These are phyloP conservation scores for Phoenix roebelenii DNA, from an alignment of 176 grass and related monocot genomes.

Conservation along the genomic window DNA sequence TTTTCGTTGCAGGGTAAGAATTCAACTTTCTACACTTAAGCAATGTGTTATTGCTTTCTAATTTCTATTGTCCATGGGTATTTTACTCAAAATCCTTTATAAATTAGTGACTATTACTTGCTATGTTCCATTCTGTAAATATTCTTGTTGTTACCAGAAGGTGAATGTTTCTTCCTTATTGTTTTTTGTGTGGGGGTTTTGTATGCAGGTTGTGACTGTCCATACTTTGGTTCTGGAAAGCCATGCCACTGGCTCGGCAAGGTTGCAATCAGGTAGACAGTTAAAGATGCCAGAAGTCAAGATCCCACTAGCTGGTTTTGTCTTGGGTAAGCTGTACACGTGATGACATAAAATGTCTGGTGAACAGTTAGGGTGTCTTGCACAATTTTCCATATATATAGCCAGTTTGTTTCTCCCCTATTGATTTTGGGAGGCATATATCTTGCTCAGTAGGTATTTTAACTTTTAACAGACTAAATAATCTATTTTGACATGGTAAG, in stretches of 20 bases:
- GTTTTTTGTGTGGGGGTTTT: neutral
- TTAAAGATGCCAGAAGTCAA: slow-evolving; percentile 29
- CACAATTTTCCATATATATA: too few species aligned
- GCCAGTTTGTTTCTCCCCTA: too few species aligned
- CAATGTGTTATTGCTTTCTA: neutral
- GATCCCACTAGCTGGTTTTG: slow-evolving; percentile 56
- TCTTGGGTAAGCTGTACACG: slow-evolving; percentile 52
- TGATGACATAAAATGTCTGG: neutral
- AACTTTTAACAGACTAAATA: too few species aligned
- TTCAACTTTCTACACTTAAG: neutral
- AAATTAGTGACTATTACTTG: too few species aligned
- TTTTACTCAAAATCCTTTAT: slow-evolving; percentile 2
- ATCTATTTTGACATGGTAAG: too few species aligned
- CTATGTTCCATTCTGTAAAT: too few species aligned
- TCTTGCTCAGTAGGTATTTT: too few species aligned
- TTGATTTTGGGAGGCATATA: too few species aligned
- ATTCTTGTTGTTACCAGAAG: neutral
- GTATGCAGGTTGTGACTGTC: slow-evolving; percentile 47
- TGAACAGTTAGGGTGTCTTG: too few species aligned
- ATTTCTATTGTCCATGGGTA: neutral
- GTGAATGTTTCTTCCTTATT: neutral
- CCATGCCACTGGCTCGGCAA: slow-evolving; percentile 16
- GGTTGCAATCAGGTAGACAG: slow-evolving; percentile 11
- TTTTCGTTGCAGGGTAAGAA: slow-evolving; percentile 63
- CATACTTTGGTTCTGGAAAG: slow-evolving; percentile 50